A percentile compares a stretch with the other conserved stretches of the same genome.
Evolutionary conservation across 2,329 filamentous ascomycete species (phyloP).

Genomic region (Chrysoporthe deuterocubensis): DNA sequence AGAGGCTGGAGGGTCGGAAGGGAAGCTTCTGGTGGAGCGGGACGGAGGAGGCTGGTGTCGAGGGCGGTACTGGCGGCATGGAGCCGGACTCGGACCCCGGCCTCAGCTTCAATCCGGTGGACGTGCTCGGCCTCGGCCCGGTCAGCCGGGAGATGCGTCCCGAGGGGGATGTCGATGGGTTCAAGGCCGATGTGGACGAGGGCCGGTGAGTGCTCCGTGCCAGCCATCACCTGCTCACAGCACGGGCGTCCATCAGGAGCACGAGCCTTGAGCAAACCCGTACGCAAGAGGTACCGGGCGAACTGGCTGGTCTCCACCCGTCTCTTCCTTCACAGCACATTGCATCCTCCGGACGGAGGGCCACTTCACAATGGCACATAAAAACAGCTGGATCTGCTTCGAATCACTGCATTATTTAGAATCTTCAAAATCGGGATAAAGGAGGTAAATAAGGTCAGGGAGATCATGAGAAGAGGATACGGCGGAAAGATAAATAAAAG

Average conservation of each 20-base stretch:
- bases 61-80: neutral
- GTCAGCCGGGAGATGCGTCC: neutral
- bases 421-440: too few relatives aligned
- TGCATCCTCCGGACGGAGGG: too few relatives aligned
- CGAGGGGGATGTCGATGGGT: neutral
- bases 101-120: neutral
- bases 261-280: too few relatives aligned
- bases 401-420: too few relatives aligned
- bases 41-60: neutral
- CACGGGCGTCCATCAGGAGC: too few relatives aligned
- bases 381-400: too few relatives aligned
- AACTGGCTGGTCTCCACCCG: too few relatives aligned
- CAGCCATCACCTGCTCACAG: neutral
- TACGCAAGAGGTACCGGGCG: too few relatives aligned
- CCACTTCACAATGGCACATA: too few relatives aligned
- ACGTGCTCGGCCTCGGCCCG: conserved; percentile 3
- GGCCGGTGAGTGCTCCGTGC: neutral
- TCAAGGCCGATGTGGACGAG: neutral
- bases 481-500: neutral
- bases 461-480: too few relatives aligned
- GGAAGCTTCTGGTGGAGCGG: conserved; percentile 23
- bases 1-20: conserved; percentile 9
- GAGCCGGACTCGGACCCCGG: neutral
- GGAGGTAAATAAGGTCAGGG: too few relatives aligned
- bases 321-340: too few relatives aligned